Conservation (phyloP, 2,329 filamentous ascomycete genomes). For the Plenodomus lindquistii region DNA sequence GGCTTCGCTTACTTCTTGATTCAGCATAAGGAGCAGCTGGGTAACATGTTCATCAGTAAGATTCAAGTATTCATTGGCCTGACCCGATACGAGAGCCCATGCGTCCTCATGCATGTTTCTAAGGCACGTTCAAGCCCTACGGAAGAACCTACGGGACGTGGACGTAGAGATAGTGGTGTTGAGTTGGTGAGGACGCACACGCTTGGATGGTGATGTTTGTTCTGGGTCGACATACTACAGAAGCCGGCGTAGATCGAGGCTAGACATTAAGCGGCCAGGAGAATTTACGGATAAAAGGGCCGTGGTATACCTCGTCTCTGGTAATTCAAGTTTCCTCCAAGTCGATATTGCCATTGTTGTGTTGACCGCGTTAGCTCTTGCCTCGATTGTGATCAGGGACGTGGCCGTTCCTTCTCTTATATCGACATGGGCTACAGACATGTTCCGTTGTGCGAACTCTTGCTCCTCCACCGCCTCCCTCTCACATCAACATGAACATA, state of each 20-base stretch:
- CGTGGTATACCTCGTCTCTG: too few species aligned
- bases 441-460: too few species aligned
- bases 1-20: constrained; percentile 25
- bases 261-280: not conserved
- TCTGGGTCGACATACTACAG: too few species aligned
- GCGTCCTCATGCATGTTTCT: constrained; percentile 16
- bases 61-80: constrained; percentile 18
- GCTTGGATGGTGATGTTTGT: not conserved
- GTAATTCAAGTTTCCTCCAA: too few species aligned
- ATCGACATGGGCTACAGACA: too few species aligned
- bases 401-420: not conserved
- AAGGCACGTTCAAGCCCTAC: not conserved
- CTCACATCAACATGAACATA: not conserved
- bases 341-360: too few species aligned
- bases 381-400: too few species aligned
- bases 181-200: constrained; percentile 5
- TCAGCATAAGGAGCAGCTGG: constrained; percentile 21
- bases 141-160: not conserved
- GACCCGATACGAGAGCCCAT: constrained; percentile 9
- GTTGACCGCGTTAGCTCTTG: too few species aligned
- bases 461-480: too few species aligned
- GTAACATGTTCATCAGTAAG: constrained; percentile 20
- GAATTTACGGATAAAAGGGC: too few species aligned
- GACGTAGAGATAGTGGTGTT: not conserved
- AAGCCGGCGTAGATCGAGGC: not conserved